Base-by-base conservation (phyloP, 2,329 filamentous ascomycete genomes). In the Colletotrichum sidae region DNA sequence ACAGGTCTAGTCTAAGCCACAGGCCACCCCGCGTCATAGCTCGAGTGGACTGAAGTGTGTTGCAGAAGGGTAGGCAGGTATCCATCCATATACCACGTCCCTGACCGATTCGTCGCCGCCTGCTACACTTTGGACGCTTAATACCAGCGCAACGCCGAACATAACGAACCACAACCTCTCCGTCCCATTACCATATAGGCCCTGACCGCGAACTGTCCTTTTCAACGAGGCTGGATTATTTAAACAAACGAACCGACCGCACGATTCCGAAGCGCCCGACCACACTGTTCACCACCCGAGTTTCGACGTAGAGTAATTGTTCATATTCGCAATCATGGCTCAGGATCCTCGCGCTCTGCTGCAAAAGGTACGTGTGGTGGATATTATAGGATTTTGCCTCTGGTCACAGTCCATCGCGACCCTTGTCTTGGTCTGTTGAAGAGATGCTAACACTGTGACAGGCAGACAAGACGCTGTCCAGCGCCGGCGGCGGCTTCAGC, bases 381-480 rank as follows among this genome's bases (percentile, higher is more conserved):
- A 13, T 46, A 25, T 25, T 25, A 4, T 25, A 5, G 4, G 25
- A 25, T 25, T 25, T 25, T 25, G 25, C 25, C 25, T 25, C 25
- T 25, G 4, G 25, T 4, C 25, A 25, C 4, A 25, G 25, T 25
- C 25, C 25, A 25, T 25, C 25, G 25, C 25, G 4, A 25, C 25
- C 25, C 25, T 25, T 25, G 25, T 5, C 25, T 4, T 25, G 39
- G 50, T 46, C 35, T 49, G 70, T 67, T 67, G 60, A 15, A 17
- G 46, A 49, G 15, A 49, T 10, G 13, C 10, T 8, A 8, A 42
- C 35, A 53, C 51, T 5, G 3, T 25, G 25, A 25, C 76, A 97
- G 94, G 96, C 96, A 81, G 93, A 97, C 75, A 97, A 96, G 83
- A 86, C 89, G 56, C 86, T 92, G 34, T 81, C 89, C 72, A 84